Conservation (phyloP, 306 rosid species). For the Vicia villosa region DNA sequence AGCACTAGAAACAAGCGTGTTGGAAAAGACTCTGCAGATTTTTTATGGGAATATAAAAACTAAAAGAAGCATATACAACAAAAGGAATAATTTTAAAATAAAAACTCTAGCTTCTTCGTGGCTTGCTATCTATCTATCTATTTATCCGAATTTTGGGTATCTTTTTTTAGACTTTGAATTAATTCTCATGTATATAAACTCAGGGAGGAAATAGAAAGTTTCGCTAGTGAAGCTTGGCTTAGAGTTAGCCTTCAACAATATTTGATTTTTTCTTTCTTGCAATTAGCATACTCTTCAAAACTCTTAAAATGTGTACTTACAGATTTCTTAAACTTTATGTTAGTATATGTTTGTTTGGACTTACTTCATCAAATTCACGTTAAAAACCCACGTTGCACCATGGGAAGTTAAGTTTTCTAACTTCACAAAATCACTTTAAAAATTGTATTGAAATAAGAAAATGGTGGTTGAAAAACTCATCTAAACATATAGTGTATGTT, state of each 20-base stretch:
- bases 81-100: background rate
- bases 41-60: background rate
- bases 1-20: slow-evolving; percentile 8
- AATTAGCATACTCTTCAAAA: background rate
- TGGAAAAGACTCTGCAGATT: background rate
- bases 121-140: background rate
- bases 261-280: background rate
- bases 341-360: no score
- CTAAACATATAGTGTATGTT: no score
- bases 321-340: no score
- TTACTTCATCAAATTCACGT: no score
- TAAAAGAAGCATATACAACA: background rate
- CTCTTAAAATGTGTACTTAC: background rate
- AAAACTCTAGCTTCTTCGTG: background rate
- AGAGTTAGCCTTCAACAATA: background rate
- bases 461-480: no score
- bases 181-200: background rate
- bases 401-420: no score
- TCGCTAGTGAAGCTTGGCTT: background rate
- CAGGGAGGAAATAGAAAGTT: background rate
- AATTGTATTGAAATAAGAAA: no score
- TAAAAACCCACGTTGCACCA: no score
- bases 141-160: background rate
- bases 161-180: background rate
- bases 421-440: no score